phyloP scores from a whole-genome alignment of 129 eudicot genomes.

The Lactuca saligna region DNA sequence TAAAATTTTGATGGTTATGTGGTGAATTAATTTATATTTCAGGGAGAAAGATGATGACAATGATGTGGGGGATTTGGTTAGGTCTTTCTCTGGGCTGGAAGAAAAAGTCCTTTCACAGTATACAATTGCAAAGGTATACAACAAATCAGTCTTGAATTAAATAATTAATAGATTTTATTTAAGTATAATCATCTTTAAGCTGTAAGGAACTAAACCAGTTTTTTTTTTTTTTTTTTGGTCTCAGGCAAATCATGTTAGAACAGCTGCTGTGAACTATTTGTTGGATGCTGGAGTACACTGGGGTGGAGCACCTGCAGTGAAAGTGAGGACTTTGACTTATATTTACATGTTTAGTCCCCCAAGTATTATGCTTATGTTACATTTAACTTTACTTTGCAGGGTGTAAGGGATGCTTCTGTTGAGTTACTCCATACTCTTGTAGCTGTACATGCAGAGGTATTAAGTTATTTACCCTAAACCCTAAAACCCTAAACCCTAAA shows the following conservation, averaged over 20 bases:
- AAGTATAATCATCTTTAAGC: not conserved
- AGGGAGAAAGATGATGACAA: conserved; percentile 76
- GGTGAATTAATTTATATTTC: not conserved
- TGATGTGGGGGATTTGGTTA: conserved; percentile 71
- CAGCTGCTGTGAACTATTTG: conserved; percentile 78
- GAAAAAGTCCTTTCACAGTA: conserved; percentile 91
- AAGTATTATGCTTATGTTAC: not conserved
- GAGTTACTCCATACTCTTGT: conserved; percentile 86
- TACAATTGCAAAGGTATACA: conserved; percentile 80
- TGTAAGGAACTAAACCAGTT: not conserved
- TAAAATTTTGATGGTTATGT: too few relatives aligned
- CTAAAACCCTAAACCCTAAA: not conserved
- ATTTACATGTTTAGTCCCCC: not conserved
- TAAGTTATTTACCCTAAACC: not conserved
- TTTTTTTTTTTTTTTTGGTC: conserved; percentile 17
- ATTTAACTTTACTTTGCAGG: conserved; percentile 49
- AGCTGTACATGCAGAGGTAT: conserved; percentile 99
- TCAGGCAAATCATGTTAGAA: conserved; percentile 77
- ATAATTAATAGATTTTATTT: not conserved
- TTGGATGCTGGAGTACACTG: conserved; percentile 93
- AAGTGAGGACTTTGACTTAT: conserved; percentile 41
- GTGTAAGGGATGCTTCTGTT: conserved; percentile 93
- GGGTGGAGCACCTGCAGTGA: conserved; percentile 92
- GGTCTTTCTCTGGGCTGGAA: conserved; percentile 85
- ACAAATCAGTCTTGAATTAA: not conserved